phyloP scores from a whole-genome alignment of 768 basidiomycete genomes.

The Cystofilobasidium ferigula region DNA sequence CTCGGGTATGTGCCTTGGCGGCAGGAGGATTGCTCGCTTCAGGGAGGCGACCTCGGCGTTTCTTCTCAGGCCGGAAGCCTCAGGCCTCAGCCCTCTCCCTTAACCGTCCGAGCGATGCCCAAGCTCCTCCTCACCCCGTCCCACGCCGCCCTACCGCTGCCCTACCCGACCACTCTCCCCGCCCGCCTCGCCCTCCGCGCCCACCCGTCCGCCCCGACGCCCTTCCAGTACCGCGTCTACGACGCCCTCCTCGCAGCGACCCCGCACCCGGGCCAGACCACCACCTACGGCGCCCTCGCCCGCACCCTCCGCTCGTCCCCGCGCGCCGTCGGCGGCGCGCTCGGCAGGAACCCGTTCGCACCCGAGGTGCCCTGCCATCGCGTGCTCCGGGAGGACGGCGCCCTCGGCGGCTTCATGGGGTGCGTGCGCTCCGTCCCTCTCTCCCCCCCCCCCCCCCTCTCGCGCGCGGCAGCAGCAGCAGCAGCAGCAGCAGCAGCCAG shows the following conservation, averaged over 20 bases:
- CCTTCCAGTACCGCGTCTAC: slow-evolving; percentile 11
- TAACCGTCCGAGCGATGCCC: no score
- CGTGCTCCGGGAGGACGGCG: slow-evolving; percentile 52
- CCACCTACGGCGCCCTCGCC: slow-evolving; percentile 5
- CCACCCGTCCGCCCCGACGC: background rate
- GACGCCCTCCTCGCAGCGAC: slow-evolving; percentile 1
- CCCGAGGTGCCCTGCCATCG: slow-evolving; percentile 62
- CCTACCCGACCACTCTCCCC: slow-evolving; percentile 2
- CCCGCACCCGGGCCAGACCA: background rate
- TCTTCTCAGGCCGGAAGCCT: no score
- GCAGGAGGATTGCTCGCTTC: no score
- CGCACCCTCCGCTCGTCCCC: background rate
- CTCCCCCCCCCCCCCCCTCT: no score
- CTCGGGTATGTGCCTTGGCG: no score
- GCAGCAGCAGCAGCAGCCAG: no score
- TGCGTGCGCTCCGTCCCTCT: no score
- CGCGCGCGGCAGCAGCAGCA: no score
- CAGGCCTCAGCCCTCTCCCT: no score
- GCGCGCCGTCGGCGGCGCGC: slow-evolving; percentile 48
- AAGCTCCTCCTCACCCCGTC: no score
- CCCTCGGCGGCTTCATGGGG: slow-evolving; percentile 54
- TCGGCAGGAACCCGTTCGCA: slow-evolving; percentile 56
- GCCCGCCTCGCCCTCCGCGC: slow-evolving; percentile 2
- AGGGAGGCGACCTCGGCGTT: no score
- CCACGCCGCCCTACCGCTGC: no score